Evolutionary conservation across 2,329 filamentous ascomycete genomes (phyloP).

Genomic region (Neonectria hederae): DNA sequence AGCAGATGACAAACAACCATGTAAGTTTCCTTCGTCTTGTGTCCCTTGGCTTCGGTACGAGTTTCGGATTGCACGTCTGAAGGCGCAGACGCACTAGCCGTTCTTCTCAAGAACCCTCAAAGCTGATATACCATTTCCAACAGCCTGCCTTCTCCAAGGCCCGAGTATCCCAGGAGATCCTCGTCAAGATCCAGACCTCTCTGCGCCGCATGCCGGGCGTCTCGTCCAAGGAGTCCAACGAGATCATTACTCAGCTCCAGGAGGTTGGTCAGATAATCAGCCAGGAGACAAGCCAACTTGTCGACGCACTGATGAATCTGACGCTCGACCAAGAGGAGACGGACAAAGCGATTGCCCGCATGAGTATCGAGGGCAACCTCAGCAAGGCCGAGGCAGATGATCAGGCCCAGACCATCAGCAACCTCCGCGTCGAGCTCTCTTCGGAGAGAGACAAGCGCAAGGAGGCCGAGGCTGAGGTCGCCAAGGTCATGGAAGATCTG

Average conservation of each 20-base stretch:
- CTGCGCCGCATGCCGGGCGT: slow-evolving; percentile 53
- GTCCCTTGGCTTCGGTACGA: not conserved
- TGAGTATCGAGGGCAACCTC: slow-evolving; percentile 52
- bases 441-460: slow-evolving; percentile 46
- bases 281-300: slow-evolving; percentile 51
- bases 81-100: no score
- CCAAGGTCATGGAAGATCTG: slow-evolving; percentile 42
- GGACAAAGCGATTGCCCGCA: slow-evolving; percentile 50
- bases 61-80: not conserved
- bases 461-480: slow-evolving; percentile 41
- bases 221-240: slow-evolving; percentile 46
- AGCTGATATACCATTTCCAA: not conserved
- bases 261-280: slow-evolving; percentile 51
- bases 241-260: slow-evolving; percentile 48
- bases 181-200: slow-evolving; percentile 50
- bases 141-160: slow-evolving; percentile 50
- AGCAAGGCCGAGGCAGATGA: slow-evolving; percentile 48
- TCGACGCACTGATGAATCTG: slow-evolving; percentile 50
- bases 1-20: slow-evolving; percentile 52
- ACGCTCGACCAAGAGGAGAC: slow-evolving; percentile 51
- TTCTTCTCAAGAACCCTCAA: not conserved
- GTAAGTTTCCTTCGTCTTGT: slow-evolving; percentile 41
- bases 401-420: slow-evolving; percentile 45
- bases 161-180: slow-evolving; percentile 47
- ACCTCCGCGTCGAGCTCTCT: slow-evolving; percentile 45